Evolutionary conservation across 495 filamentous ascomycete genomes (phyloP), one percentile per base, ranked within the genome.

Genomic region (Tuber umbilicatum): DNA sequence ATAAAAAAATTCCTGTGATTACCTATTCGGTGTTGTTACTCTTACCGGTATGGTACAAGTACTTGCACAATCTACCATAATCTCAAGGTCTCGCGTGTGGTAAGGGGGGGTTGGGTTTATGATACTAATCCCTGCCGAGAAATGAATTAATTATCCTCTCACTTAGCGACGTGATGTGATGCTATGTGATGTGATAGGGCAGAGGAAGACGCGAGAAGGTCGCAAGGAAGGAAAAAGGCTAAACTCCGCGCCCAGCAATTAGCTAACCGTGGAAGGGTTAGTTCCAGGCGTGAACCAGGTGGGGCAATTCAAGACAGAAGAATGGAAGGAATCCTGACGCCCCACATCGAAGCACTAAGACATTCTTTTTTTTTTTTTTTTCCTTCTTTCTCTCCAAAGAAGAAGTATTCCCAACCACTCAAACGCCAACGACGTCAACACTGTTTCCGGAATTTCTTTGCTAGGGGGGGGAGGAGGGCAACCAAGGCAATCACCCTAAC

Each of bases 201-300:
- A 70, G 75, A 79, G 55, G 75, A 78, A 79, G 72, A 79, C 76
- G 69, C 77, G 40, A 79, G 77, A 79, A 78, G 77, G 64, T 70
- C 69, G 75, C 71, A 78, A 74, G 73, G 75, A 77, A 43, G 16
- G 12, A 43, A 77, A 73, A 78, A 78, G 76, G 72, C 69, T 78
- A 78, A 79, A 79, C 70, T 74, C 69, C 60, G 69, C 67, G 69
- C 74, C 72, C 69, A 73, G 77, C 68, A 79, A 74, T 74, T 41
- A 72, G 23, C 77, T 78, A 79, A 72, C 77, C 76, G 76, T 69
- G 71, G 12, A 64, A 64, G n/a, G 55, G 55, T 31, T 64, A 64
- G 55, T 31, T 31, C 55, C 55, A 64, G 2, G 55, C 55, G 55
- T 31, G 27, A 31, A 64, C 55, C n/a, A 31, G 5, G 55, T 64